Percentiles rank a stretch among this genome's conserved stretches.
phyloP scores from a whole-genome alignment of 225 moss, liverwort and hornwort genomes.

The Physcomitrium patens region DNA sequence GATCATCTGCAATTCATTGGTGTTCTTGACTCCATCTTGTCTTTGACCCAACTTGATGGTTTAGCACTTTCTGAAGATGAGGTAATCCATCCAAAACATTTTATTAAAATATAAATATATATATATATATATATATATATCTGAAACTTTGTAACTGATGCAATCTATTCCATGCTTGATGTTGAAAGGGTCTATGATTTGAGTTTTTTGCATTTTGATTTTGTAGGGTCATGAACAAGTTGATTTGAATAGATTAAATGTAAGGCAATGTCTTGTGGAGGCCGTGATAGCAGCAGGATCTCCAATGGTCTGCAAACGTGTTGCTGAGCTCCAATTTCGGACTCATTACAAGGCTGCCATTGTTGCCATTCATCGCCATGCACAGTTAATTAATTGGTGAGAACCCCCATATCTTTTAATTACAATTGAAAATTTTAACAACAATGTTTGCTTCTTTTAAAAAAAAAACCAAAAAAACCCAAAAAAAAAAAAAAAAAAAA shows the following conservation, averaged over 20 bases:
- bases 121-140: too few relatives aligned
- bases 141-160: background rate
- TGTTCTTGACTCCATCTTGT: slow-evolving; percentile 76
- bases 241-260: slow-evolving; percentile 73
- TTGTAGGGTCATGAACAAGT: slow-evolving; percentile 78
- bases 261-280: slow-evolving; percentile 81
- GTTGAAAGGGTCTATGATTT: too few relatives aligned
- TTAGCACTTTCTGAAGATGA: slow-evolving; percentile 79
- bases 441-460: too few relatives aligned
- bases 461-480: too few relatives aligned
- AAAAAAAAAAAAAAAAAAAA: too few relatives aligned
- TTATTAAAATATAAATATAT: too few relatives aligned
- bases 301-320: slow-evolving; percentile 71
- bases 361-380: slow-evolving; percentile 86
- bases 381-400: slow-evolving; percentile 67
- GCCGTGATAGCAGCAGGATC: slow-evolving; percentile 86
- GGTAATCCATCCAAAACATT: slow-evolving; percentile 36
- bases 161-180: too few relatives aligned
- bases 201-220: too few relatives aligned
- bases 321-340: slow-evolving; percentile 74
- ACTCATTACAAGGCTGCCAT: slow-evolving; percentile 75
- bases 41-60: slow-evolving; percentile 70
- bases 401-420: too few relatives aligned
- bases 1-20: slow-evolving; percentile 83
- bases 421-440: too few relatives aligned